Base-by-base conservation (phyloP, 305 asterid species). In the Fraxinus paxiana region DNA sequence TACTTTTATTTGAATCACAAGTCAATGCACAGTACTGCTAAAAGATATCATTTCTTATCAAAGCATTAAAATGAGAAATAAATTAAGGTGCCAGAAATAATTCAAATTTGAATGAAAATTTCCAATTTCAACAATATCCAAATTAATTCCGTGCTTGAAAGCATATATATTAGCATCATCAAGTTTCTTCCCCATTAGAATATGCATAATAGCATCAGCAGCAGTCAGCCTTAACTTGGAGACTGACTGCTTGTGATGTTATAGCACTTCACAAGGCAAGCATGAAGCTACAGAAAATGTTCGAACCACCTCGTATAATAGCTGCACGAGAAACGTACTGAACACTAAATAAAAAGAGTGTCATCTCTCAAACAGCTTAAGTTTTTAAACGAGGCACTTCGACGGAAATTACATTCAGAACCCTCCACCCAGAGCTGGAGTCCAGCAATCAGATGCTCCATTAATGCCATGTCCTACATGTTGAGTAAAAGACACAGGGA, bases 211-310 rank as follows among this genome's bases (percentile, higher is more conserved):
- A 89, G 92, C 94, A 90, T 93, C 94, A 92, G 18, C 83, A 89
- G 87, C 92, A 93, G 91, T 93, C 95, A 90, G 2, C 79, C 87
- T 78, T 72, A 6, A 61, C 75, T 22, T 83, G 46, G 75, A 86
- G 93, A 89, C 81, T 90, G 97, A 93, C 91, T 92, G 92, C 69
- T 86, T 83, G 59, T 86, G 94, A 93, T 93, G 92, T 90, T 92
- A 85, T 89, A 79, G 79, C 84, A 70, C 37, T 75, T 75, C 54
- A 65, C 35, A 63, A 34, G 76, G 72, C 76, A 5, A 26, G 8
- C 38, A 46, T 3, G 26, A 24, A 24, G 26, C 26, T 24, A 24
- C 26, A 12, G 2, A 63, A 67, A 48, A 5, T 33, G 15, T 7
- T 48, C 8, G 0, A 67, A 67, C 73, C 6, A 7, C 18, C 2